These are phyloP conservation scores for Kandelia obovata DNA, from an alignment of 345 rosid species.

Conservation along the genomic window DNA sequence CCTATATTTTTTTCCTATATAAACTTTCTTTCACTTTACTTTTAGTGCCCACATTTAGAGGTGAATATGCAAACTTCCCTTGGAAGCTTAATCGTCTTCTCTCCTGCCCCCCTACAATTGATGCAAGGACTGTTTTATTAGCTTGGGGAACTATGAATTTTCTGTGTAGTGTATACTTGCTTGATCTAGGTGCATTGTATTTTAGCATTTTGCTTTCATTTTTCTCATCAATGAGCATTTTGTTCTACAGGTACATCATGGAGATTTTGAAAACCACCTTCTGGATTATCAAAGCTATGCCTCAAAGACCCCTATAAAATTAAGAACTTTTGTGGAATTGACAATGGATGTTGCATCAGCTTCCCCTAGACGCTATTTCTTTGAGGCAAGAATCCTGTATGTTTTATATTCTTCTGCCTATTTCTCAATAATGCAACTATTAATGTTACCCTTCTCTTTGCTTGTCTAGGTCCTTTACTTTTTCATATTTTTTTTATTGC, in stretches of 20 bases:
- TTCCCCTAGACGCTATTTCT: conserved; percentile 85
- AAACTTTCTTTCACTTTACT: no score
- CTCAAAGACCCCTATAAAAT: conserved; percentile 46
- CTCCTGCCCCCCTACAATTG: neutral
- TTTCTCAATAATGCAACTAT: neutral
- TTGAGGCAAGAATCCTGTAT: conserved; percentile 64
- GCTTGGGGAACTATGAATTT: no score
- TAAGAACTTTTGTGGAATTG: conserved; percentile 65
- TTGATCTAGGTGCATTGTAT: neutral
- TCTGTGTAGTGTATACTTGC: neutral
- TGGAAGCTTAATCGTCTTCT: neutral
- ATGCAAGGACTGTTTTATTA: neutral
- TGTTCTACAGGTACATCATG: conserved; percentile 50
- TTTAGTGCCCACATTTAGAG: neutral
- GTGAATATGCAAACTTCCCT: neutral
- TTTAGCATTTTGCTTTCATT: neutral
- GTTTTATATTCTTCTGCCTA: conserved; percentile 19
- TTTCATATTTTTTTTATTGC: neutral
- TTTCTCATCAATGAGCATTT: neutral
- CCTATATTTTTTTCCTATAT: no score
- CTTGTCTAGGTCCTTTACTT: neutral
- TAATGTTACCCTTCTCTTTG: no score
- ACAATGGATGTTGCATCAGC: conserved; percentile 98
- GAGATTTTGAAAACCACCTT: conserved; percentile 37
- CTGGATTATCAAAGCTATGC: conserved; percentile 21